phyloP scores from a whole-genome alignment of 2,329 filamentous ascomycete species.

The Alternaria dauci region DNA sequence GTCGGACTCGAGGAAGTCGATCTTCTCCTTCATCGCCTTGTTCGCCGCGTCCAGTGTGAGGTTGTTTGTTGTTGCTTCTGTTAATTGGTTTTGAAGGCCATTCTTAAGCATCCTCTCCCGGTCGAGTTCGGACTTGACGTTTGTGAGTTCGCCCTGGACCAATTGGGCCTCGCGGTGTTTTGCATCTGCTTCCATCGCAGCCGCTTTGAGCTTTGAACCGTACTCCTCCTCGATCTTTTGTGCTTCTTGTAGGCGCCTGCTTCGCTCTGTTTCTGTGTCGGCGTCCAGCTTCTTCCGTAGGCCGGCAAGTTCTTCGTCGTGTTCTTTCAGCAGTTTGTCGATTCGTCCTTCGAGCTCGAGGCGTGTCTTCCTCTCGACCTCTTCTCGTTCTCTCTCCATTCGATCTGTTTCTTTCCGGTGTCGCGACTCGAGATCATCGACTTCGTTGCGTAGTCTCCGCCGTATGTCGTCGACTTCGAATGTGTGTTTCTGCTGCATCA shows the following conservation, averaged over 20 bases:
- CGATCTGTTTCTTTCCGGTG: conserved; percentile 66
- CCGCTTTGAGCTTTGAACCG: conserved; percentile 64
- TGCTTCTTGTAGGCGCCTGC: conserved; percentile 67
- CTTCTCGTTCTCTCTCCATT: conserved; percentile 60
- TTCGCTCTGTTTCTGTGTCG: conserved; percentile 72
- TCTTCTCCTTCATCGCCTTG: conserved; percentile 78
- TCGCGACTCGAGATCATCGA: conserved; percentile 64
- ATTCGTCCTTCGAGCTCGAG: conserved; percentile 62
- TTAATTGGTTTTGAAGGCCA: conserved; percentile 64
- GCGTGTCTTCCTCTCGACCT: conserved; percentile 54
- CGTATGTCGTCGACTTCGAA: conserved; percentile 62
- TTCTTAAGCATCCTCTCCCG: conserved; percentile 69
- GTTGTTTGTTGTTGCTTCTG: conserved; percentile 52
- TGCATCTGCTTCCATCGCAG: conserved; percentile 65
- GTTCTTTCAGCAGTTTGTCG: conserved; percentile 66
- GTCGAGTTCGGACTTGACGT: conserved; percentile 53
- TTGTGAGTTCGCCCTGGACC: conserved; percentile 61
- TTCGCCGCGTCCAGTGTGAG: conserved; percentile 75
- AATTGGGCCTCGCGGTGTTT: conserved; percentile 64
- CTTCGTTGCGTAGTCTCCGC: conserved; percentile 63
- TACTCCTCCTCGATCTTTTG: conserved; percentile 68
- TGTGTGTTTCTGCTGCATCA: conserved; percentile 61
- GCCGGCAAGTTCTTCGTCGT: conserved; percentile 73
- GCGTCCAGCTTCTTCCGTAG: conserved; percentile 69
- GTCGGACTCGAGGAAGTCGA: conserved; percentile 89